Conservation (phyloP, 345 rosid species). For the Eucalyptus pauciflora region DNA sequence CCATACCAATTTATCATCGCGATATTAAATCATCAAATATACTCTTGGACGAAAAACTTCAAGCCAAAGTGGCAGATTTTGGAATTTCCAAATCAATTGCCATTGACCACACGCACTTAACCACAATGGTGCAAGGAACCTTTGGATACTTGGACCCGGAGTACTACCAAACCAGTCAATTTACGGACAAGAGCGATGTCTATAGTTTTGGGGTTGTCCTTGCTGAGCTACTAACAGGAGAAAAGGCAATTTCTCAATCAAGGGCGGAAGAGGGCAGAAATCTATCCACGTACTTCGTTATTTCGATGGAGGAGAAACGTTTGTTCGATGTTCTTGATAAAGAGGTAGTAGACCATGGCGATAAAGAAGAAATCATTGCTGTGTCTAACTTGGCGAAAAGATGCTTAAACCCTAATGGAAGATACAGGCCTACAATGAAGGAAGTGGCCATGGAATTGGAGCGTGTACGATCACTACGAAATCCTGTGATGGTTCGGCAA, state of each 20-base stretch:
- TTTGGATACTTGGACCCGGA: slow-evolving; percentile 13
- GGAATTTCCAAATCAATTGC: slow-evolving; percentile 2
- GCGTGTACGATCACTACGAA: neutral
- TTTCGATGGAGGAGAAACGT: neutral
- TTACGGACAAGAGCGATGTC: slow-evolving; percentile 11
- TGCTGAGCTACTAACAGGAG: neutral
- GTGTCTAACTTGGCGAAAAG: slow-evolving; percentile 3
- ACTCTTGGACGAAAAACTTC: slow-evolving; percentile 2
- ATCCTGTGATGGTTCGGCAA: neutral
- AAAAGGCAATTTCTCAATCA: neutral
- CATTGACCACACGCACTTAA: slow-evolving; percentile 2
- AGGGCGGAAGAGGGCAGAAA: neutral
- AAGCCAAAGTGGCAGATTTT: slow-evolving; percentile 9
- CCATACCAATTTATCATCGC: slow-evolving; percentile 1
- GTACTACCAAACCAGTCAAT: neutral
- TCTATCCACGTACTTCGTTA: neutral
- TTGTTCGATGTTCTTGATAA: neutral
- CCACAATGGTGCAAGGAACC: slow-evolving; percentile 8
- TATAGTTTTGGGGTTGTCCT: slow-evolving; percentile 15
- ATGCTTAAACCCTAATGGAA: neutral
- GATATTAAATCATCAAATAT: slow-evolving; percentile 7
- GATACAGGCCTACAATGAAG: slow-evolving; percentile 6
- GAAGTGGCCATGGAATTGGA: slow-evolving; percentile 1
- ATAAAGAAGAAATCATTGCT: neutral
- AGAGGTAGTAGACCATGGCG: neutral